These are phyloP conservation scores for Aspergillus sp. DNA, from an alignment of 2,329 filamentous ascomycete genomes.

Conservation along the genomic window DNA sequence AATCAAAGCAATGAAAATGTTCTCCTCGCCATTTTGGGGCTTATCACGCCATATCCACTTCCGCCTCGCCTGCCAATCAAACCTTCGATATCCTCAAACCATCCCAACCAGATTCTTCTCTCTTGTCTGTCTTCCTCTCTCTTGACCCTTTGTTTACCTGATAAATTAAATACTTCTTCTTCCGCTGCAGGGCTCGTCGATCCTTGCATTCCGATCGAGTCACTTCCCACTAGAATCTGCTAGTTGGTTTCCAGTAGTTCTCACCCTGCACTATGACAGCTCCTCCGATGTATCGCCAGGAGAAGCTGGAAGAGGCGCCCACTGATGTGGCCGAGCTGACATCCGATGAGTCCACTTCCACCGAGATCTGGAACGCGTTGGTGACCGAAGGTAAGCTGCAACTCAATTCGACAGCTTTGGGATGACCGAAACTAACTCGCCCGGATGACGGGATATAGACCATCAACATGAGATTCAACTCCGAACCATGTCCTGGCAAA, in stretches of 20 bases:
- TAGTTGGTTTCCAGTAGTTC: too few species aligned
- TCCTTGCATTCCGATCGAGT: not conserved
- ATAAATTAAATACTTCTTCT: not conserved
- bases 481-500: conserved; percentile 57
- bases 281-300: not conserved
- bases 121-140: not conserved
- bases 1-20: too few species aligned
- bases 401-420: not conserved
- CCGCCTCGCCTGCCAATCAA: not conserved
- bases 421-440: not conserved
- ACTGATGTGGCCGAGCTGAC: not conserved
- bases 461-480: conserved; percentile 49
- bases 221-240: not conserved
- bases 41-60: conserved; percentile 6
- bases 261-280: not conserved
- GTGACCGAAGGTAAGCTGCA: not conserved
- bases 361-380: conserved; percentile 3
- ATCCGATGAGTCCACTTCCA: not conserved
- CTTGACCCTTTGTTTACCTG: too few species aligned
- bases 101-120: not conserved
- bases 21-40: not conserved
- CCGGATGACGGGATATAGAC: not conserved
- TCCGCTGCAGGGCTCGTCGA: not conserved
- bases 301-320: not conserved
- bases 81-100: not conserved